Evolutionary conservation across 2,329 filamentous ascomycete genomes (phyloP), one percentile per base, ranked within the genome.

Genomic region (Dothistroma septosporum): DNA sequence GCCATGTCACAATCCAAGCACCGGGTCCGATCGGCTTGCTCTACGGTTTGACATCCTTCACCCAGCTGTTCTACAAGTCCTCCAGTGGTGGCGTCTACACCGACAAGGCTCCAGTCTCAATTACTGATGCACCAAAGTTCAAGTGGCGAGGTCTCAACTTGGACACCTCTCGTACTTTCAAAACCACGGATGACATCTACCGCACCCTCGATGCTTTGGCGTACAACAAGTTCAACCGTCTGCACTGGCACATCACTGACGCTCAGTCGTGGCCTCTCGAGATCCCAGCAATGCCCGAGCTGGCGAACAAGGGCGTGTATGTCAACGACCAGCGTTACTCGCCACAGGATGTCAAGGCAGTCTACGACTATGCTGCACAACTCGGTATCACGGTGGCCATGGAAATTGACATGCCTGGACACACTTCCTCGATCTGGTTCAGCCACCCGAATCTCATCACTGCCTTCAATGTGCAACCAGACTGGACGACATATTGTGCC

Each of bases 181-280:
- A 88, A 74, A 81, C 84, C 0, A 77, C 90, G 24, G 73, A 79
- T 3, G 84, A 89, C 68, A 87, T 96, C 66, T 81, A 87, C 70
- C 85, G 86, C 55, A 90, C 87, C 57, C 89, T 96, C 65, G 89
- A 95, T 70, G 88, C 86, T 46, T 78, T 88, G 1, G 79, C 88
- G 1, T 91, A 86, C 83, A 91, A 87, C 78, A 94, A 95, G 78
- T 83, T 94, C 80, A 94, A 94, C 76, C 82, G 86, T 6, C 81
- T 95, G 59, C 91, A 94, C 75, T 79, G 93, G 57, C 91, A 95
- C 77, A 82, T 88, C 60, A 94, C 90, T 4, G 91, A 95, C 74
- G 86, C 88, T 16, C 91, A 95, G 75, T 90, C 90, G 4, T 95
- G 91, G 88, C 91, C 91, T 0, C 79, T 96, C 24, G 90, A 91